Percentiles rank a stretch among this genome's conserved stretches.
Evolutionary conservation across 768 basidiomycete species (phyloP).

Genomic region (Naganishia vaughanmartiniae): DNA sequence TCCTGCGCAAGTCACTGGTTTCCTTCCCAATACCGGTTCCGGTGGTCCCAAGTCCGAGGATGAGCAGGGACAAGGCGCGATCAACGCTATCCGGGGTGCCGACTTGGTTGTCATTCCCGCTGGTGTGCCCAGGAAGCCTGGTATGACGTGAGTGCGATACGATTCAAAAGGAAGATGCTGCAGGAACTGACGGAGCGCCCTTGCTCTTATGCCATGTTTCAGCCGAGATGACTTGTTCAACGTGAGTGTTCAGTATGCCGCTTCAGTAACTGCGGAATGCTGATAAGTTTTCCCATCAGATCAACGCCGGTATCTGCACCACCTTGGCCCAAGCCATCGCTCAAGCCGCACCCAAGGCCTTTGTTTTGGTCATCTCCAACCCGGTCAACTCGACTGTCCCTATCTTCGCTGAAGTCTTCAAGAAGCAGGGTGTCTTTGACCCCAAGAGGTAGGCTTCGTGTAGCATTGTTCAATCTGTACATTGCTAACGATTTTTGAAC

Average conservation of each 20-base stretch:
- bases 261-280: not conserved
- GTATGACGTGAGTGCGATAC: constrained; percentile 51
- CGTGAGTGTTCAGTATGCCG: not conserved
- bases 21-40: constrained; percentile 37
- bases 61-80: constrained; percentile 60
- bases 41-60: constrained; percentile 58
- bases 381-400: constrained; percentile 99
- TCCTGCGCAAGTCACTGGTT: constrained; percentile 65
- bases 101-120: constrained; percentile 93
- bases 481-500: not conserved
- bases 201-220: not conserved
- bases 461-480: not conserved
- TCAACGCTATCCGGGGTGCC: constrained; percentile 77
- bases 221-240: constrained; percentile 49
- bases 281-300: constrained; percentile 57
- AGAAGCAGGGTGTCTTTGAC: constrained; percentile 85
- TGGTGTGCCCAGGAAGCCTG: constrained; percentile 83
- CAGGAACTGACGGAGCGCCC: not conserved
- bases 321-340: constrained; percentile 90
- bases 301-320: constrained; percentile 95
- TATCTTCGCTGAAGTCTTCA: constrained; percentile 91
- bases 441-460: constrained; percentile 68
- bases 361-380: constrained; percentile 95
- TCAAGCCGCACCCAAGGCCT: constrained; percentile 76
- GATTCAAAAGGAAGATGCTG: not conserved